Conservation (phyloP, 192 early-diverging fungal genomes). For the Spizellomyces sp. region DNA sequence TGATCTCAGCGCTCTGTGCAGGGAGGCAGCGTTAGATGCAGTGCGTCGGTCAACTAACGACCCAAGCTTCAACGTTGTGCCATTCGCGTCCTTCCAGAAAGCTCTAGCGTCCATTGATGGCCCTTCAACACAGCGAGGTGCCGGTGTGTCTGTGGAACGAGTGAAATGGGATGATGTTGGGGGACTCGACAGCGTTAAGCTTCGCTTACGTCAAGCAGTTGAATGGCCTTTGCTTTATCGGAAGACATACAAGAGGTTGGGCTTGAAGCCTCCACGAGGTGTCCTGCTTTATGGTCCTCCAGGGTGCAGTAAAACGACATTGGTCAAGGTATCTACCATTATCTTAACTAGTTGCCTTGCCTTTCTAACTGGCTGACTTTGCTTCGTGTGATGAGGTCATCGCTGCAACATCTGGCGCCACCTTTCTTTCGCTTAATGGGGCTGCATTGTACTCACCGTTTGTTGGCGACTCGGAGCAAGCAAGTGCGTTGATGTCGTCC, state of each 20-base stretch:
- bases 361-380: neutral
- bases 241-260: conserved; percentile 69
- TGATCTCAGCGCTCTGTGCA: conserved; percentile 81
- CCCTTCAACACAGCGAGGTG: conserved; percentile 70
- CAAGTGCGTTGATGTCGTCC: conserved; percentile 41
- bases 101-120: conserved; percentile 59
- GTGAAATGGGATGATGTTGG: conserved; percentile 87
- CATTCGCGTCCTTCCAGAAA: conserved; percentile 62
- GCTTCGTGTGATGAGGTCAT: conserved; percentile 52
- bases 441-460: conserved; percentile 76
- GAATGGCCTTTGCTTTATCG: conserved; percentile 85
- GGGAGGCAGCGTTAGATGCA: conserved; percentile 73
- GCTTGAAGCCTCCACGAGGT: conserved; percentile 80
- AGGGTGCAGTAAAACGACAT: conserved; percentile 96
- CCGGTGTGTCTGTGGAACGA: conserved; percentile 52
- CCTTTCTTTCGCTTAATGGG: conserved; percentile 79
- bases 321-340: conserved; percentile 59
- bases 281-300: conserved; percentile 97
- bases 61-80: conserved; percentile 32
- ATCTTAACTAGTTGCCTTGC: neutral
- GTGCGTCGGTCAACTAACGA: conserved; percentile 7
- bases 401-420: conserved; percentile 76
- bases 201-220: conserved; percentile 76
- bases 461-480: conserved; percentile 85
- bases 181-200: conserved; percentile 83